A percentile compares a stretch with the other conserved stretches of the same genome.
phyloP scores from a whole-genome alignment of 768 basidiomycete genomes.

The Botryobasidium botryosum region DNA sequence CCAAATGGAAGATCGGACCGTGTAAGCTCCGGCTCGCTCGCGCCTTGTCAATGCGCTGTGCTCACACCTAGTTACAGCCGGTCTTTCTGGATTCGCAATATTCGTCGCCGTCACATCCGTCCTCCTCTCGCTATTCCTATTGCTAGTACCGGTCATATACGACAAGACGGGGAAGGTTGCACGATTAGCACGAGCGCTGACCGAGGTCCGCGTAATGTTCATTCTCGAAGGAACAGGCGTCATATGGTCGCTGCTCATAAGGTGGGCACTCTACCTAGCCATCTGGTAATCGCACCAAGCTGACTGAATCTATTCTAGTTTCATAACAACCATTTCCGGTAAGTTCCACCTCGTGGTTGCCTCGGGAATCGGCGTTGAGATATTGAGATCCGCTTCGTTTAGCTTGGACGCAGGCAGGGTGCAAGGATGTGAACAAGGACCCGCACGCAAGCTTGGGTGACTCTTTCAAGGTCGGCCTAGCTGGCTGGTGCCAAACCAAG shows the following conservation, averaged over 20 bases:
- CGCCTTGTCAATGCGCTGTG: too few relatives aligned
- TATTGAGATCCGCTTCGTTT: slow-evolving; percentile 25
- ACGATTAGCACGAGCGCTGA: slow-evolving; percentile 61
- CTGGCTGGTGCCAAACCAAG: slow-evolving; percentile 83
- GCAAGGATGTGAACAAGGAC: slow-evolving; percentile 69
- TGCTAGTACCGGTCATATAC: slow-evolving; percentile 62
- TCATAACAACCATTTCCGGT: slow-evolving; percentile 16
- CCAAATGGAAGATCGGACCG: slow-evolving; percentile 66
- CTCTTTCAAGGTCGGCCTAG: slow-evolving; percentile 43
- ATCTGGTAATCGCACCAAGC: slow-evolving; percentile 5
- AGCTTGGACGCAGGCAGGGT: slow-evolving; percentile 79
- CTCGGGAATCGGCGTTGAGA: slow-evolving; percentile 50
- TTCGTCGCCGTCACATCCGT: slow-evolving; percentile 63
- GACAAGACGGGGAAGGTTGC: slow-evolving; percentile 73
- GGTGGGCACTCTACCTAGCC: slow-evolving; percentile 32
- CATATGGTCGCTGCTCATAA: slow-evolving; percentile 50
- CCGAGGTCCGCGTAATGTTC: slow-evolving; percentile 68
- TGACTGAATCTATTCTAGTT: slow-evolving; percentile 8
- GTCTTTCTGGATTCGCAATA: slow-evolving; percentile 70
- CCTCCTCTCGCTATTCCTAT: slow-evolving; percentile 52
- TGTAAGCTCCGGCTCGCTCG: slow-evolving; percentile 37
- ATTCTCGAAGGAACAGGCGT: slow-evolving; percentile 63
- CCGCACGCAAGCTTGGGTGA: slow-evolving; percentile 53
- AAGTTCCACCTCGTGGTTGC: slow-evolving; percentile 1
- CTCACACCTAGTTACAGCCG: slow-evolving; percentile 38